Base-by-base conservation (phyloP, 192 early-diverging fungal species). In the Backusella mclennaniae region DNA sequence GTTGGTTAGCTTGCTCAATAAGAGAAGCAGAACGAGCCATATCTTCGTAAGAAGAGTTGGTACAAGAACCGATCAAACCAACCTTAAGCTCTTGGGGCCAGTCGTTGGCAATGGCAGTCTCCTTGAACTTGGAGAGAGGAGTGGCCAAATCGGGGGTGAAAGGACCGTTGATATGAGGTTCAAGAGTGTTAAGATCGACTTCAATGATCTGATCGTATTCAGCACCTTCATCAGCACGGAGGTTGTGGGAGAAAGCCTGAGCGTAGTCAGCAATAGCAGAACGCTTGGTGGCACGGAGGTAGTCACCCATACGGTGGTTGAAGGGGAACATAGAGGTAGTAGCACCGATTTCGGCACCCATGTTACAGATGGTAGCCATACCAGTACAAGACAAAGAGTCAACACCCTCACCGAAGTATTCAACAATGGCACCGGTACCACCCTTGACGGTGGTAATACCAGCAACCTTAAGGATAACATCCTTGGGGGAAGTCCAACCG, bases 351-450 rank as follows among this genome's bases (percentile, higher is more conserved):
- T 99, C 97, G 53, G 97, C 97, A 82, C 97, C 97, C 97, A 99
- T 97, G 89, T 99, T 99, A 87, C 97, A 99, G 80, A 99, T 95
- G 68, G 97, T 99, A 73, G 94, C 97, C 97, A 99, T 97, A 79
- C 96, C 97, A 73, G 97, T 99, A 84, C 96, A 97, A 67, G 94
- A 96, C 79, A 99, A 87, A 49, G 94, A 91, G 73, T 97, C 94
- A 66, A 96, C 94, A 86, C 97, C 97, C 5, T 93, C 88, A 69
- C 97, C 97, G 87, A 96, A 95, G 91, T 99, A 99, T 87, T 99
- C 97, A 76, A 99, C 92, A 69, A 99, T 97, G 69, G 95, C 93
- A 83, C 96, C 96, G 63, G 97, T 99, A 73, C 95, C 97, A 74
- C 97, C 97, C 89, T 96, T 93, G 82, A 99, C 97, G 59, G 97